These are phyloP conservation scores for Ceratocystis destructans DNA, from an alignment of 2,329 filamentous ascomycete genomes.

Conservation along the genomic window DNA sequence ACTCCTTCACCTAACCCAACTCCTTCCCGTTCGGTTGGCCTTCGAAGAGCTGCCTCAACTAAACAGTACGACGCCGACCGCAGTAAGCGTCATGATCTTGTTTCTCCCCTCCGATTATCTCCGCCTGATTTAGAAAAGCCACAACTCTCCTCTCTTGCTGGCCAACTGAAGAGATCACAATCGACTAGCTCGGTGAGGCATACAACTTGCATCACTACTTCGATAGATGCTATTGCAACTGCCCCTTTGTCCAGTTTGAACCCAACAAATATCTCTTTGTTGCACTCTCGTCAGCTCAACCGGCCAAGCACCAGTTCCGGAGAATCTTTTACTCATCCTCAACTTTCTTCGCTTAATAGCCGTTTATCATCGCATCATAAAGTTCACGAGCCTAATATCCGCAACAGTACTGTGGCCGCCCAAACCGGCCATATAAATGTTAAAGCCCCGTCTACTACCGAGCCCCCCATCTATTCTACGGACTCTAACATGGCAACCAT, in stretches of 20 bases:
- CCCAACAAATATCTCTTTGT: not conserved
- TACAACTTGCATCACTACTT: not conserved
- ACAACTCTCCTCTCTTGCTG: not conserved
- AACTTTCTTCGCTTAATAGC: not conserved
- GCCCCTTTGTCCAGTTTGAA: not conserved
- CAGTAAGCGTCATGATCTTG: conserved; percentile 14
- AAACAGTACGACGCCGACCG: conserved; percentile 18
- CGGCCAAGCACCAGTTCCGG: conserved; percentile 8
- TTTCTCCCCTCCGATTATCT: conserved; percentile 17
- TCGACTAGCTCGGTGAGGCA: not conserved
- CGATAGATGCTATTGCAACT: not conserved
- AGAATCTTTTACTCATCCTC: not conserved
- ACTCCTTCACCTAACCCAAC: not conserved
- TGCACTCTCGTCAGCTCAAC: not conserved
- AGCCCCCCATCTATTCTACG: conserved; percentile 6
- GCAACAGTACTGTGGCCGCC: conserved; percentile 1
- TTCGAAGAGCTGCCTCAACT: conserved; percentile 17
- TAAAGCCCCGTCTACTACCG: not conserved
- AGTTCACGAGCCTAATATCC: not conserved
- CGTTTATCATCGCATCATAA: not conserved
- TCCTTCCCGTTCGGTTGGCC: not conserved
- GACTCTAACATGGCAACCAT: conserved; percentile 13
- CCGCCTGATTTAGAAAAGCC: conserved; percentile 14
- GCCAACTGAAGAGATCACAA: conserved; percentile 8
- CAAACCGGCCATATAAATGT: not conserved